Evolutionary conservation across 495 filamentous ascomycete genomes (phyloP), one percentile per base, ranked within the genome.

Genomic region (Talaromyces adpressus): DNA sequence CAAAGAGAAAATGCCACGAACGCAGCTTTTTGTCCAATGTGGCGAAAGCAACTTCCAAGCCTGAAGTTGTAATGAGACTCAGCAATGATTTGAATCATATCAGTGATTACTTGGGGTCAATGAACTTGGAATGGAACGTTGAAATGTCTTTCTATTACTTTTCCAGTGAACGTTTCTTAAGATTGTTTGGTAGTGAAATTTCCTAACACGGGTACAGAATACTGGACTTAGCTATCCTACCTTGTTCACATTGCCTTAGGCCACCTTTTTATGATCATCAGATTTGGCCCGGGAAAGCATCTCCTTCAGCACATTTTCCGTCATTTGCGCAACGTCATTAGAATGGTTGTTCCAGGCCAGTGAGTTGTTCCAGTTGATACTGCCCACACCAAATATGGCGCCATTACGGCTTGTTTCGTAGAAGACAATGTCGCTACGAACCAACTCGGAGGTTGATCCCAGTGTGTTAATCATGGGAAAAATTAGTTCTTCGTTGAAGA

Each of bases 401-500:
- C 70, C 70, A n/a, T 65, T 65, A 27, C 65, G 63, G 9, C 62
- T 45, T 14, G 64, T 69, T 9, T 69, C 67, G 32, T 70, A 71
- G 56, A 65, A 69, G 12, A 72, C 67, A 9, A 71, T 62, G 61
- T 72, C 70, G 56, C 70, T 72, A 25, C 70, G 23, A 57, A 72
- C 63, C 14, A 65, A 63, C 18, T 69, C 63, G 16, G 64, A 65
- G 18, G 57, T 66, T 8, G 67, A 68, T 18, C 69, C 70, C 22
- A 66, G 63, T 27, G 65, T 70, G 36, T 68, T 67, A 25, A 73
- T 59, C 68, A 70, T 71, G 11, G 71, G 72, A 27, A 67, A 73
- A 53, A 69, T 61, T 9, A 66, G 57, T 16, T 74, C 72, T 57
- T 74, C 72, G 59, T 70, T 71, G 39, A 71, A 71, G 36, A 74